Evolutionary conservation across 345 rosid genomes (phyloP), one percentile per base, ranked within the genome.

Genomic region (Stellera chamaejasme): DNA sequence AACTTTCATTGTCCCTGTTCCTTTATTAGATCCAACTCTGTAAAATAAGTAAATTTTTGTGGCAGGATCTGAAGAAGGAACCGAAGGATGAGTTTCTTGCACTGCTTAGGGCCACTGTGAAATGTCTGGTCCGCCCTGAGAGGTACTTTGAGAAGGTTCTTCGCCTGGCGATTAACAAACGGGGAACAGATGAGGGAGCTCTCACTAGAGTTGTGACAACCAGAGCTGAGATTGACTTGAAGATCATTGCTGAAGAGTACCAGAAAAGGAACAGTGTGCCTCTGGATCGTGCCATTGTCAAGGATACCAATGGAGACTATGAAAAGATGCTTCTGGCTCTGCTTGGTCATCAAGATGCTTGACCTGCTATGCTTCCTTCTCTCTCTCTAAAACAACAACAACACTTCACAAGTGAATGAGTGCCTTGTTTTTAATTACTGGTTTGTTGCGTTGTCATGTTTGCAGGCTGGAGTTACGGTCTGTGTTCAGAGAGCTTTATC

Each of bases 171-270:
- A 81, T 90, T 55, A 81, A 87, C 66, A 87, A 13, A 57, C 61
- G 49, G 2, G 97, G 96, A 65, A 90, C 91, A 0, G 91, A 87
- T 52, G 94, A 87, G 82, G 92, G 88, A 59, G 92, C 79, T 11
- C 73, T 91, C 10, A 88, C 96, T 5, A 80, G 96, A 44, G 72
- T 88, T 58, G 76, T 91, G 45, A 65, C 90, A n/a, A 85, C 83
- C 14, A 83, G 90, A 58, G 90, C 90, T 46, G 95, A 87, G 77
- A 60, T 79, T 39, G 90, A 82, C 64, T 50, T 87, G 75, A 69
- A 83, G 75, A 32, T 75, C 59, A 78, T 87, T 26, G 83, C 74
- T 56, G 88, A 71, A 0, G 95, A 78, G 73, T 87, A 79, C 58
- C 84, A 81, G 61, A 68, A 68, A 14, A 79, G 88, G 51, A 78